A percentile compares a stretch with the other conserved stretches of the same genome.
Conservation (phyloP, 768 basidiomycete genomes). For the Amanita rimosa region DNA sequence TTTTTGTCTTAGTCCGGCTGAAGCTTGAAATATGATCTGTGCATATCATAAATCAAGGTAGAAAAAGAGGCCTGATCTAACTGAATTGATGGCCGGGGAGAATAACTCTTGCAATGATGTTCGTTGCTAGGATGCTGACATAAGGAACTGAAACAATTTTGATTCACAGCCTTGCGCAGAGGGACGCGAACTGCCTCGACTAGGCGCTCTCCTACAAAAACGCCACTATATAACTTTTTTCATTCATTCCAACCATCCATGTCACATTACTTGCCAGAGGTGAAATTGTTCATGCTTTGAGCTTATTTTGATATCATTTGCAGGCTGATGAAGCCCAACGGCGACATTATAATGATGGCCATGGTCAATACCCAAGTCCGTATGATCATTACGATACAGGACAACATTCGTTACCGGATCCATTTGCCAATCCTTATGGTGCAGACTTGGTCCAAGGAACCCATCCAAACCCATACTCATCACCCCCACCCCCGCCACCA, state of each 20-base stretch:
- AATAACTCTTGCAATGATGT: no score
- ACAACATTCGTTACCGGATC: conserved; percentile 13
- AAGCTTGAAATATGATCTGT: no score
- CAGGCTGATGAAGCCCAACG: conserved; percentile 58
- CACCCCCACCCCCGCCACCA: conserved; percentile 15
- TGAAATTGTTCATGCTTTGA: not conserved
- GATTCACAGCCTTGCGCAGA: conserved; percentile 1
- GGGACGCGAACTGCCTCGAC: conserved; percentile 1
- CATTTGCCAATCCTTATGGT: conserved; percentile 28
- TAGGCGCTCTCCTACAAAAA: not conserved
- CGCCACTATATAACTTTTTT: not conserved
- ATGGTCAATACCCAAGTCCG: conserved; percentile 37
- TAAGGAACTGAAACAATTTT: not conserved
- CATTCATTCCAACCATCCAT: not conserved
- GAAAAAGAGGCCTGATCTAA: no score
- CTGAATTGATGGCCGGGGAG: no score
- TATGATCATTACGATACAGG: conserved; percentile 28
- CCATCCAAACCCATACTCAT: conserved; percentile 14
- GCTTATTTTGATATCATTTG: not conserved
- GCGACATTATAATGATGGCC: conserved; percentile 58
- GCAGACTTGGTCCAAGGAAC: conserved; percentile 18
- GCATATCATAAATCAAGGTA: no score
- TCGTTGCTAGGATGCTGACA: not conserved
- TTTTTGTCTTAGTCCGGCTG: no score
- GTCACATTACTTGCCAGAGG: conserved; percentile 5